Conservation (phyloP, 192 early-diverging fungal genomes). For the Gryganskiella cystojenkinii region DNA sequence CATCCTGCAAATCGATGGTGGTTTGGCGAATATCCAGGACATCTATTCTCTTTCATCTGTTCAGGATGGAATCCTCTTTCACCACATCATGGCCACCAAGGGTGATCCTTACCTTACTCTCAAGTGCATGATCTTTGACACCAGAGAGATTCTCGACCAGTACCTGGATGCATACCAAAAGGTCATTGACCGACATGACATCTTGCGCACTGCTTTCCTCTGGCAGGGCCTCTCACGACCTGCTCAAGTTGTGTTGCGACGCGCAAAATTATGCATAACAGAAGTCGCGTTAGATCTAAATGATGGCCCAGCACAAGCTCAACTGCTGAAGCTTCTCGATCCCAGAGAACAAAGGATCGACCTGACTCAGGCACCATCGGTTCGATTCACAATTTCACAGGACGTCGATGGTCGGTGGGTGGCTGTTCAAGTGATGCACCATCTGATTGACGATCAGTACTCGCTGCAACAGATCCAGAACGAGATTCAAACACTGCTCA, state of each 20-base stretch:
- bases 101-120: too few species aligned
- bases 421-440: not conserved
- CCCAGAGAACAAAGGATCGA: not conserved
- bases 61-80: too few species aligned
- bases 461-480: not conserved
- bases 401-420: not conserved
- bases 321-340: not conserved
- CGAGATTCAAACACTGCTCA: not conserved
- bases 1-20: too few species aligned
- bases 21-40: too few species aligned
- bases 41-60: too few species aligned
- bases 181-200: constrained; percentile 2
- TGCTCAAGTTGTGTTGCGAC: not conserved
- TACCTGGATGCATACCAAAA: too few species aligned
- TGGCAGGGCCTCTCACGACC: constrained; percentile 1
- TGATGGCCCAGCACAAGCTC: not conserved
- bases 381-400: not conserved
- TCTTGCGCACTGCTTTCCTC: not conserved
- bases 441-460: not conserved
- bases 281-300: not conserved
- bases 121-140: too few species aligned
- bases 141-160: too few species aligned
- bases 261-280: not conserved
- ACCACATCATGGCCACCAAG: too few species aligned
- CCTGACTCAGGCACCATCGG: not conserved